These are phyloP conservation scores for Corinectria fuckeliana DNA, from an alignment of 2,329 filamentous ascomycete genomes.

Conservation along the genomic window DNA sequence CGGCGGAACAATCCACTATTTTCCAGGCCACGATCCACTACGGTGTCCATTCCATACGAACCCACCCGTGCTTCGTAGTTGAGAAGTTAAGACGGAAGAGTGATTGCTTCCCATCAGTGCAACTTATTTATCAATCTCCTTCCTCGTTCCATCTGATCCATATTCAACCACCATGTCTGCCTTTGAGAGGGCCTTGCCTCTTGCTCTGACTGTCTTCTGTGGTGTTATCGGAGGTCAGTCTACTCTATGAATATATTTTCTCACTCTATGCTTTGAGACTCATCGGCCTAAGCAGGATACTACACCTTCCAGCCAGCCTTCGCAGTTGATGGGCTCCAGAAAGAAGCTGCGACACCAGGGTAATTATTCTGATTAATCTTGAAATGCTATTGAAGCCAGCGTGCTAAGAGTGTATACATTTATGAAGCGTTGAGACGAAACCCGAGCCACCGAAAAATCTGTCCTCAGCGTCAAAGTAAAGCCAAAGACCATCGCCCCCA, in stretches of 20 bases:
- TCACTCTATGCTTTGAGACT: constrained; percentile 3
- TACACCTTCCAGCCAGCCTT: constrained; percentile 48
- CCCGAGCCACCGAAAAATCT: constrained; percentile 19
- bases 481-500: background rate
- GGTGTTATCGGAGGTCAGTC: constrained; percentile 46
- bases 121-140: background rate
- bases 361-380: background rate
- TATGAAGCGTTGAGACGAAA: constrained; percentile 19
- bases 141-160: background rate
- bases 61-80: background rate
- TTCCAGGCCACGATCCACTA: constrained; percentile 2
- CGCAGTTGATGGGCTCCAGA: constrained; percentile 30
- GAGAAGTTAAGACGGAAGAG: too few species aligned
- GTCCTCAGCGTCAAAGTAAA: constrained; percentile 17
- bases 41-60: background rate
- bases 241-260: background rate
- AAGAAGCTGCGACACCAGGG: constrained; percentile 18
- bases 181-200: constrained; percentile 44
- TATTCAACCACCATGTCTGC: constrained; percentile 39
- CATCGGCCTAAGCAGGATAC: constrained; percentile 36
- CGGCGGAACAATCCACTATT: constrained; percentile 3
- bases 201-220: constrained; percentile 46
- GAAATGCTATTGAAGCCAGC: too few species aligned
- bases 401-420: background rate
- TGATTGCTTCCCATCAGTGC: background rate